Base-by-base conservation (phyloP, 1,284 basidiomycete species). In the Fistulina hepatica region DNA sequence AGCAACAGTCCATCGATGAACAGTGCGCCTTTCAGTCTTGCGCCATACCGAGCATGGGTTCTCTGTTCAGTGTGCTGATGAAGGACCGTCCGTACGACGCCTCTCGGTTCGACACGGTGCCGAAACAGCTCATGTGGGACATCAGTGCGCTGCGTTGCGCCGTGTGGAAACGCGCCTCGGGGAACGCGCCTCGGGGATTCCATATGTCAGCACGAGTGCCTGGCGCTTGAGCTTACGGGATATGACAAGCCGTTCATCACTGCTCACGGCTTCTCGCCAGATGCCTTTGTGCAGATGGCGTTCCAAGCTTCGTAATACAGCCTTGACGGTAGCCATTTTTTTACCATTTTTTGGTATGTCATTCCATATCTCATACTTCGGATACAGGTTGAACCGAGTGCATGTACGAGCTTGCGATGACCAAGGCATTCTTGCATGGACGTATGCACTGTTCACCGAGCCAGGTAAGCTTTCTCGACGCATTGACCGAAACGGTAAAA, bases 321-420 rank as follows among this genome's bases (percentile, higher is more conserved):
- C 27, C 69, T 97, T 4, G 97, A 97, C 59, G 90, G 83, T 7
- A n/a, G n/a, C n/a, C n/a, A n/a, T n/a, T n/a, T n/a, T n/a, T n/a
- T n/a, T n/a, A n/a, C n/a, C n/a, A n/a, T n/a, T n/a, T n/a, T n/a
- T n/a, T n/a, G n/a, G n/a, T n/a, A n/a, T n/a, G n/a, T n/a, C n/a
- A n/a, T n/a, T n/a, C n/a, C n/a, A n/a, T n/a, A n/a, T n/a, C n/a
- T n/a, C n/a, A n/a, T n/a, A n/a, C n/a, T n/a, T n/a, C n/a, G n/a
- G n/a, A n/a, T n/a, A n/a, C n/a, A n/a, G n/a, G n/a, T n/a, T 72
- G 90, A 7, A 82, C 83, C 41, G 93, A 95, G 58, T 93, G 88
- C 56, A 91, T 89, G 2, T 98, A 98, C 57, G 94, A 98, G 59
- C 93, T 94, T 0, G 95, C 93, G 9, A 98, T 98, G 94, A 97